These are phyloP conservation scores for Iris macrosiphon DNA, from an alignment of 106 monocot species.

Conservation along the genomic window DNA sequence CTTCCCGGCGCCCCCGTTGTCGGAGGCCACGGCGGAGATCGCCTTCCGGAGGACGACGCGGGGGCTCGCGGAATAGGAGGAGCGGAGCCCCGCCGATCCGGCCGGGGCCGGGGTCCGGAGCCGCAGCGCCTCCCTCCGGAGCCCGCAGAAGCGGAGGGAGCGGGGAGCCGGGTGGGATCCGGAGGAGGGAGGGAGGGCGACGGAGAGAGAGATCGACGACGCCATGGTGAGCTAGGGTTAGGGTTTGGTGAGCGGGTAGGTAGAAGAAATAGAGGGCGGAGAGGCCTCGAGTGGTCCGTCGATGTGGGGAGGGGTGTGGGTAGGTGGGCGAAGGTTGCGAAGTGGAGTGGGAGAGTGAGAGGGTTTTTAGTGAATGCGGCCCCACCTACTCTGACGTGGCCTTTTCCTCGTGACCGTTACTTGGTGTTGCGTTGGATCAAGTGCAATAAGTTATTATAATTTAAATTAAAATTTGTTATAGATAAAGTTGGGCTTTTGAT, in stretches of 20 bases:
- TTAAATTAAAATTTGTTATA: too few relatives aligned
- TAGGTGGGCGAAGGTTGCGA: slow-evolving; percentile 22
- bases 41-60: background rate
- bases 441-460: too few relatives aligned
- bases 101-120: slow-evolving; percentile 1
- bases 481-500: too few relatives aligned
- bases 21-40: slow-evolving; percentile 14
- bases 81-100: background rate
- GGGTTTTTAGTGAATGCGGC: too few relatives aligned
- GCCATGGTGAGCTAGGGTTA: background rate
- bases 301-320: too few relatives aligned
- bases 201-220: slow-evolving; percentile 3
- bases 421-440: too few relatives aligned
- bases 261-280: background rate
- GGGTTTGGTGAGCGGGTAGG: background rate
- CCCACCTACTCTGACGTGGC: too few relatives aligned
- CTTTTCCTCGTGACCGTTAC: too few relatives aligned
- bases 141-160: slow-evolving; percentile 50
- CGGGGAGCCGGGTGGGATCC: background rate
- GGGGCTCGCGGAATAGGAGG: background rate
- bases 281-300: slow-evolving; percentile 42
- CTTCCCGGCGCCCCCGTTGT: slow-evolving; percentile 35
- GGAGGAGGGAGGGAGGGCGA: background rate
- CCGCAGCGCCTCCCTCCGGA: slow-evolving; percentile 34
- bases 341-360: too few relatives aligned